A percentile compares a stretch with the other conserved stretches of the same genome.
Conservation (phyloP, 345 rosid genomes). For the Luvunga scandens region DNA sequence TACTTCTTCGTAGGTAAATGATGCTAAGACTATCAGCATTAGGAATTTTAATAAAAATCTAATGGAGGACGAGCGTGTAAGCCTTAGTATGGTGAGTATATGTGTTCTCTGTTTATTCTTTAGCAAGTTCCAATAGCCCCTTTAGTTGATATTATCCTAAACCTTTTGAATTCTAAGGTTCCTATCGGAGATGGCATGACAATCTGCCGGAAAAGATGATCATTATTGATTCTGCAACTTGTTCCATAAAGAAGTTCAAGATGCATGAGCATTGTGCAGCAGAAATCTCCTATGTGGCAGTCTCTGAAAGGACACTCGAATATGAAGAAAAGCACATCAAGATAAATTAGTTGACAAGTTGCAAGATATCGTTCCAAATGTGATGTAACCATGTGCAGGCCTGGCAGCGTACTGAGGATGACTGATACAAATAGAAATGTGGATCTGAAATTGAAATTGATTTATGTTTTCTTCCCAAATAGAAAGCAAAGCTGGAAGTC, state of each 20-base stretch:
- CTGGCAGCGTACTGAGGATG: neutral
- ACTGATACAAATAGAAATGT: neutral
- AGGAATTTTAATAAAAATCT: slow-evolving; percentile 66
- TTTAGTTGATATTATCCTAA: neutral
- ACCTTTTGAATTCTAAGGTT: slow-evolving; percentile 44
- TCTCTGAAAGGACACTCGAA: neutral
- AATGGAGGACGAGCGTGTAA: slow-evolving; percentile 67
- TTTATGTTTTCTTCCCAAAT: neutral
- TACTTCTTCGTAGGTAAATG: slow-evolving; percentile 55
- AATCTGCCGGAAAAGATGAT: slow-evolving; percentile 65
- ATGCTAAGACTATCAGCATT: slow-evolving; percentile 69
- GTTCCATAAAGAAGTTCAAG: neutral
- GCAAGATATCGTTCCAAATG: neutral
- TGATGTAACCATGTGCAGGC: neutral
- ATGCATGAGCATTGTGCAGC: neutral
- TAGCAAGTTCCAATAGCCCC: neutral
- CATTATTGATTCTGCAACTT: slow-evolving; percentile 1
- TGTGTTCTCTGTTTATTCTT: neutral
- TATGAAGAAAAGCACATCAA: neutral
- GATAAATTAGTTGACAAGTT: neutral
- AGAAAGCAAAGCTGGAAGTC: neutral
- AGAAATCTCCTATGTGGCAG: neutral
- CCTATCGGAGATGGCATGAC: slow-evolving; percentile 93
- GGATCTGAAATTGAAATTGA: neutral
- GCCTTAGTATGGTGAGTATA: slow-evolving; percentile 74